Evolutionary conservation across 148 eudicot species (phyloP), one percentile per base, ranked within the genome.

Genomic region (Drosera capensis): DNA sequence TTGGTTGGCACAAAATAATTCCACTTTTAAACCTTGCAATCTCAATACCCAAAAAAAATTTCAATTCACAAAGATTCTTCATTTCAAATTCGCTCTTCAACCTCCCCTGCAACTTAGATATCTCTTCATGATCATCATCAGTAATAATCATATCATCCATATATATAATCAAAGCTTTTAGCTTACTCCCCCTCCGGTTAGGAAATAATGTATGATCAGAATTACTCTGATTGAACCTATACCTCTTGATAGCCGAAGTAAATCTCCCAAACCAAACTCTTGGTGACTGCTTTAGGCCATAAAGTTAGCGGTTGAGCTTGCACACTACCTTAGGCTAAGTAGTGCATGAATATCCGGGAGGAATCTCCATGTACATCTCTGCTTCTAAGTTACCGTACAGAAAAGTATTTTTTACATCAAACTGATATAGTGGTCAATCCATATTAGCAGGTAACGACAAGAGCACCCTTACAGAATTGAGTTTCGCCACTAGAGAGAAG

Each of bases 281-380:
- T 37, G 40, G 40, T 37, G 40, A 37, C n/a, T 37, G 14, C n/a
- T 37, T 37, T 37, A 37, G n/a, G n/a, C 40, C 40, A 37, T 37
- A 37, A 3, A 37, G n/a, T 37, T 8, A 8, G 13, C n/a, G 8
- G 3, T 37, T 37, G 8, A 37, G n/a, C 14, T 37, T 37, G 16
- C 40, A 8, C 14, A 37, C 40, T 7, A 37, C 12, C 3, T 14
- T 37, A 28, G 4, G 31, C 9, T 4, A 28, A 28, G 31, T 28
- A 28, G 31, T 28, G n/a, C n/a, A n/a, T n/a, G n/a, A n/a, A 28
- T 3, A 28, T 3, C 40, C 16, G 2, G 14, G 40, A 7, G n/a
- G 40, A 3, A 37, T 13, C 3, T 14, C 2, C 14, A 37, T 37
- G 16, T 37, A 13, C 12, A 37, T 13, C n/a, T 37, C 40, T 37